phyloP scores from a whole-genome alignment of 192 early-diverging fungal species.

The Podila clonocystis region DNA sequence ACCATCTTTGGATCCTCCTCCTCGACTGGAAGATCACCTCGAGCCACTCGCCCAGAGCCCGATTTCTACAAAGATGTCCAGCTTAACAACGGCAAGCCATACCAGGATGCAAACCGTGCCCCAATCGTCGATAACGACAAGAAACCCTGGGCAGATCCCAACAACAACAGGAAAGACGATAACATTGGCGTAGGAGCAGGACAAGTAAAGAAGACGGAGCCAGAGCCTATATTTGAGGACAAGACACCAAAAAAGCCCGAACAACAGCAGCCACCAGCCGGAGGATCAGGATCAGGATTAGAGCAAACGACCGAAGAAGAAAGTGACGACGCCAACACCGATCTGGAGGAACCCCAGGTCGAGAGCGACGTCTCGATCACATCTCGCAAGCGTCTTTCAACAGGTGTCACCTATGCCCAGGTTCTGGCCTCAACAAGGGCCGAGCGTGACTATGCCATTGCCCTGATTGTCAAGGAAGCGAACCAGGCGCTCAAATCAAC shows the following conservation, averaged over 20 bases:
- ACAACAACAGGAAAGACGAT: not conserved
- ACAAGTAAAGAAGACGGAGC: constrained; percentile 3
- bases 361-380: constrained; percentile 4
- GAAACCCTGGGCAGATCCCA: constrained; percentile 1
- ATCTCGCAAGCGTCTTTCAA: constrained; percentile 9
- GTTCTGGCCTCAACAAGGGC: constrained; percentile 31
- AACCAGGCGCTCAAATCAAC: constrained; percentile 35
- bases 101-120: not conserved
- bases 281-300: constrained; percentile 21
- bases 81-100: constrained; percentile 9
- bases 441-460: constrained; percentile 41
- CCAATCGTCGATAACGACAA: not conserved
- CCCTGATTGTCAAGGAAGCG: constrained; percentile 42
- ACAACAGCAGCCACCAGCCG: not conserved
- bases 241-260: not conserved
- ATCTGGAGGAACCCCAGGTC: not conserved
- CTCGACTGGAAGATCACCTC: constrained; percentile 3
- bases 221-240: not conserved
- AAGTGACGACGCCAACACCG: not conserved
- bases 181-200: not conserved
- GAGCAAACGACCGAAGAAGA: constrained; percentile 11
- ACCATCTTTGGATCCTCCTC: constrained; percentile 35
- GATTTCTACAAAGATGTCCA: constrained; percentile 24
- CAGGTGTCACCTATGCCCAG: constrained; percentile 26
- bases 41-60: constrained; percentile 14